These are phyloP conservation scores for Candida quercuum DNA, from an alignment of 805 yeast species.

Conservation along the genomic window DNA sequence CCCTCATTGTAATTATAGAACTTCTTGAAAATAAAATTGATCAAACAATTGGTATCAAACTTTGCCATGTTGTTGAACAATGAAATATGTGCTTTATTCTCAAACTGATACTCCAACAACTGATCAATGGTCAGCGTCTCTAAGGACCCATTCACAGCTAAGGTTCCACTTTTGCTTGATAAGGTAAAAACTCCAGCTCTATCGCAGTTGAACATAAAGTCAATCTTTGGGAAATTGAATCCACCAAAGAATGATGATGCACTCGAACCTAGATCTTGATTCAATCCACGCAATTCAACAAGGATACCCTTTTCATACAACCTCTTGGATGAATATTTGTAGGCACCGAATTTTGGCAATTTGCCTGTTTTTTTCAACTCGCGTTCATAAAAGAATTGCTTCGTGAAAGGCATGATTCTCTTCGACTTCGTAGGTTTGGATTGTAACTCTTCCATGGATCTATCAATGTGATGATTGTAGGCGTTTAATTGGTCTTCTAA, in stretches of 20 bases:
- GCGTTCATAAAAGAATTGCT: slow-evolving; percentile 70
- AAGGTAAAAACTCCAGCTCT: slow-evolving; percentile 65
- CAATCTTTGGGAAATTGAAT: slow-evolving; percentile 58
- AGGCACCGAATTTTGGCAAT: slow-evolving; percentile 71
- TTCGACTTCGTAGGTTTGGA: slow-evolving; percentile 26
- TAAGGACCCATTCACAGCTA: slow-evolving; percentile 53
- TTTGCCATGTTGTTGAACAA: slow-evolving; percentile 64
- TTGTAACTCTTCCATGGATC: slow-evolving; percentile 46
- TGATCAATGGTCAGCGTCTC: slow-evolving; percentile 63
- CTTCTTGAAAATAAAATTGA: slow-evolving; percentile 66
- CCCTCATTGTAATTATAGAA: slow-evolving; percentile 48
- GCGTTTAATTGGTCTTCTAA: slow-evolving; percentile 35
- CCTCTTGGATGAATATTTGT: slow-evolving; percentile 69
- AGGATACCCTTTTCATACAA: slow-evolving; percentile 70
- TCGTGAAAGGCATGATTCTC: slow-evolving; percentile 51
- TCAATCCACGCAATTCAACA: slow-evolving; percentile 51
- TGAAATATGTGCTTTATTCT: slow-evolving; percentile 46
- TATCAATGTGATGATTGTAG: slow-evolving; percentile 43
- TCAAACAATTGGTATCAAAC: slow-evolving; percentile 63
- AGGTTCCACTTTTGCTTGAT: slow-evolving; percentile 68
- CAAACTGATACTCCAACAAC: slow-evolving; percentile 68
- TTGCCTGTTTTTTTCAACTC: slow-evolving; percentile 62
- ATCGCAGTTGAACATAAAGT: slow-evolving; percentile 72
- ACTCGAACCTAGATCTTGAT: slow-evolving; percentile 30
- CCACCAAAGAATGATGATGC: slow-evolving; percentile 33